Percentiles rank a stretch among this genome's conserved stretches.
These are phyloP conservation scores for Plasmodium inui DNA, from an alignment of 169 alveolate species.

Conservation along the genomic window DNA sequence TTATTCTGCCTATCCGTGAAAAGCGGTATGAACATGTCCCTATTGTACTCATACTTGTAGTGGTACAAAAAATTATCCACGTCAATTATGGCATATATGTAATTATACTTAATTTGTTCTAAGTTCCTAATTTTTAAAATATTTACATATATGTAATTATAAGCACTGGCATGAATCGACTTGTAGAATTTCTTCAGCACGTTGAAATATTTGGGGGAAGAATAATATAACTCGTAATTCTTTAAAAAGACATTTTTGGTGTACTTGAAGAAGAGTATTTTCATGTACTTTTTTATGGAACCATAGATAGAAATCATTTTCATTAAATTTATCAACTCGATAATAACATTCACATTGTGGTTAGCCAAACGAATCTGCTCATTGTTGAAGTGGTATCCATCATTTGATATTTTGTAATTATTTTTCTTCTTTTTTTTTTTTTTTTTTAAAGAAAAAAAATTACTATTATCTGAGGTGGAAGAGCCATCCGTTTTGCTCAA, in stretches of 20 bases:
- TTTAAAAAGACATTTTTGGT: conserved; percentile 42
- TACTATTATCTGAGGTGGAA: conserved; percentile 31
- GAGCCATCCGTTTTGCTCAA: conserved; percentile 13
- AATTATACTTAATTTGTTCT: conserved; percentile 49
- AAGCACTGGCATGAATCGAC: conserved; percentile 1
- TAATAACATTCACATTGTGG: conserved; percentile 35
- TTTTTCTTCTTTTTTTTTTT: conserved; percentile 29
- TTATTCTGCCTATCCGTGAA: conserved; percentile 56
- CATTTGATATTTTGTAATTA: conserved; percentile 47
- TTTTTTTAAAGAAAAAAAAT: conserved; percentile 56
- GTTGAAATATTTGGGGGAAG: conserved; percentile 50
- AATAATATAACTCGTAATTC: conserved; percentile 31
- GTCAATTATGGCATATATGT: conserved; percentile 63
- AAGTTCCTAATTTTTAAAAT: conserved; percentile 55
- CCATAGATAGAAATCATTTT: conserved; percentile 65
- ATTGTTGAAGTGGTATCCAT: conserved; percentile 52
- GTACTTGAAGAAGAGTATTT: conserved; percentile 42
- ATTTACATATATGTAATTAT: conserved; percentile 63
- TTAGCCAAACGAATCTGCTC: conserved; percentile 60
- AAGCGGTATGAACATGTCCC: conserved; percentile 67
- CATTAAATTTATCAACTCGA: conserved; percentile 56
- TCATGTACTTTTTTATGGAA: conserved; percentile 65
- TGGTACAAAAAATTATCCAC: conserved; percentile 59
- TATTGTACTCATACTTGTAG: conserved; percentile 66
- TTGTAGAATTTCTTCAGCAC: conserved; percentile 48